Evolutionary conservation across 108 stramenopile genomes (phyloP), one percentile per base, ranked within the genome.

Genomic region (Cylindrotheca fusiformis): DNA sequence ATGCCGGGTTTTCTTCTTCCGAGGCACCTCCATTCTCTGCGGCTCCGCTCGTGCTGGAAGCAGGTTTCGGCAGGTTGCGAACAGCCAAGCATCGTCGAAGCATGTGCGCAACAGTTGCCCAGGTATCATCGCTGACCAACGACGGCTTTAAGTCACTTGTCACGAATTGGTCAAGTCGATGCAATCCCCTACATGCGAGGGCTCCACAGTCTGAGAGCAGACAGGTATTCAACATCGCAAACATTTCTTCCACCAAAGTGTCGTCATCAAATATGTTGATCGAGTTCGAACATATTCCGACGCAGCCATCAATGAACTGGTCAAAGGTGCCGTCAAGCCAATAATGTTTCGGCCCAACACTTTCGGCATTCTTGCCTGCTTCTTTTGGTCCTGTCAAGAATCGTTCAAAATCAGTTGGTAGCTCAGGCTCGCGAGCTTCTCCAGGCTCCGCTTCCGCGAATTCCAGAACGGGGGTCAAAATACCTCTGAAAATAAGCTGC

Each of bases 21-120:
- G 45, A 6, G 8, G 29, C 32, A 19, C 48, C 46, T n/a, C 10
- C 33, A 30, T 21, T 20, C 10, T 49, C 18, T 17, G 20, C 41
- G 3, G 59, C 20, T 5, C 44, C 47, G 12, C 24, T 22, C 27
- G 32, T 60, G 20, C 49, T 52, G 4, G 61, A 14, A 28, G 58
- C 53, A n/a, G 24, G 12, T 46, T 30, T 56, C 20, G 90, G 87
- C 21, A 93, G 60, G 48, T 78, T 75, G 48, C 87, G 71, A 4
- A 89, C 82, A 45, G 60, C 58, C 53, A 93, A 60, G 30, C 84
- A 86, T 61, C 87, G 74, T 53, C 82, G 72, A 18, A 93, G 64
- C 88, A 93, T 93, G 74, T 89, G 91, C 25, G 83, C 78, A 10
- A 87, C 80, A 23, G 91, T 89, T n/a, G 82, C 88, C 91, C 91